Evolutionary conservation across 2,329 filamentous ascomycete genomes (phyloP).

Genomic region (Alternaria incomplexa): DNA sequence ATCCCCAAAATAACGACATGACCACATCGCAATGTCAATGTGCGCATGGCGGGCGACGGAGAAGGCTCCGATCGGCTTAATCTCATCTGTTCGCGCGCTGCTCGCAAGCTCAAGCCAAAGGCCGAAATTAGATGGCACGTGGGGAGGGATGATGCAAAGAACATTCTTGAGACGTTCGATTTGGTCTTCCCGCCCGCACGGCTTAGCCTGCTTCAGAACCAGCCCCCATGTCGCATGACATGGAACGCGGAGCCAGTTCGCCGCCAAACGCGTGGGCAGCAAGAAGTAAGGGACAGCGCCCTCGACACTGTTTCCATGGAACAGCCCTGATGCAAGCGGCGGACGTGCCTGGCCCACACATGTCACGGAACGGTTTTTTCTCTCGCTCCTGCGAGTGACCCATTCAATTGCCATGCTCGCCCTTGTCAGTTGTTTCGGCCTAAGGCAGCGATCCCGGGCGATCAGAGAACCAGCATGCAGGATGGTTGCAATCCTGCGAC

Average conservation of each 20-base stretch:
- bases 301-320: conserved; percentile 19
- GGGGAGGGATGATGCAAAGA: conserved; percentile 2
- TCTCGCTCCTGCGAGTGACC: neutral
- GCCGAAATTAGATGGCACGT: conserved; percentile 19
- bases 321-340: conserved; percentile 8
- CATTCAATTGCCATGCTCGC: neutral
- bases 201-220: conserved; percentile 19
- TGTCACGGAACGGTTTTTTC: conserved; percentile 19
- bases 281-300: neutral
- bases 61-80: conserved; percentile 2
- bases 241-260: neutral
- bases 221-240: conserved; percentile 6
- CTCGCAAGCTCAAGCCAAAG: neutral
- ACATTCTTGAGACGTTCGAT: conserved; percentile 19
- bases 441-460: conserved; percentile 28
- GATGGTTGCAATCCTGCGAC: neutral
- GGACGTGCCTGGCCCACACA: conserved; percentile 14
- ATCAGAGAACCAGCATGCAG: conserved; percentile 14
- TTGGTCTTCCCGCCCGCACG: neutral
- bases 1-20: neutral
- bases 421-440: conserved; percentile 18
- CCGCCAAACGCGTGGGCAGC: conserved; percentile 11
- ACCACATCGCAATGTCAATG: neutral
- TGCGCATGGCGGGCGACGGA: neutral
- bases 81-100: conserved; percentile 1